Percentiles rank a stretch among this genome's conserved stretches.
Evolutionary conservation across 768 basidiomycete genomes (phyloP).

Genomic region (Mycena kentingensis): DNA sequence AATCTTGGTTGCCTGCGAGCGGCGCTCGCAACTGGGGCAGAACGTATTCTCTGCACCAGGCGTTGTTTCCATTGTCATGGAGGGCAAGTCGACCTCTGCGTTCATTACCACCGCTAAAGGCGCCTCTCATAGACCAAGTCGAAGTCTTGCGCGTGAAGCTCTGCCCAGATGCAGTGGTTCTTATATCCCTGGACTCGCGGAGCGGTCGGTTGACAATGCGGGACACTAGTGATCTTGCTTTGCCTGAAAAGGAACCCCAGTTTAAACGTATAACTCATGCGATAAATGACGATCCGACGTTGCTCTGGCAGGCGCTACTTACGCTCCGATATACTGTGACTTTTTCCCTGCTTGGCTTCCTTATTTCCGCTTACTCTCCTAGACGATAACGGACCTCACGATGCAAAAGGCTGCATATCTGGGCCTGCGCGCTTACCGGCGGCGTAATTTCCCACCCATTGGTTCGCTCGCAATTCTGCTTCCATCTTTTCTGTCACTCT

Average conservation of each 20-base stretch:
- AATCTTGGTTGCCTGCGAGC: conserved; percentile 59
- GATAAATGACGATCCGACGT: conserved; percentile 69
- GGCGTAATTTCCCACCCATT: conserved; percentile 65
- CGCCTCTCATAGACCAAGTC: conserved; percentile 43
- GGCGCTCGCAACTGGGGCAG: conserved; percentile 53
- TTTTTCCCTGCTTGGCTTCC: conserved; percentile 5
- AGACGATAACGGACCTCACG: conserved; percentile 83
- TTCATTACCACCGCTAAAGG: not conserved
- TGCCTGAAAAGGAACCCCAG: conserved; percentile 69
- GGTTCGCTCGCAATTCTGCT: conserved; percentile 43
- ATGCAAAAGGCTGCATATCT: conserved; percentile 87
- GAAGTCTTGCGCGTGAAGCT: conserved; percentile 68
- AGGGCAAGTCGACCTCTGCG: conserved; percentile 45
- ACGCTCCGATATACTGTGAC: conserved; percentile 65
- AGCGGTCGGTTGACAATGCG: conserved; percentile 78
- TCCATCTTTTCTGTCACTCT: conserved; percentile 3
- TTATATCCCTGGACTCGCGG: conserved; percentile 76
- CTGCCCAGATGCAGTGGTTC: conserved; percentile 74
- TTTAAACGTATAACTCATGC: conserved; percentile 59
- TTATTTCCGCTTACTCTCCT: not conserved
- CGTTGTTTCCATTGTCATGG: conserved; percentile 53
- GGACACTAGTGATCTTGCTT: conserved; percentile 80
- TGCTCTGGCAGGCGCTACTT: conserved; percentile 58
- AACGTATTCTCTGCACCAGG: conserved; percentile 66
- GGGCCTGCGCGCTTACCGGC: conserved; percentile 73